phyloP scores from a whole-genome alignment of 352 stramenopile genomes.

The Globisporangium iwayamae region DNA sequence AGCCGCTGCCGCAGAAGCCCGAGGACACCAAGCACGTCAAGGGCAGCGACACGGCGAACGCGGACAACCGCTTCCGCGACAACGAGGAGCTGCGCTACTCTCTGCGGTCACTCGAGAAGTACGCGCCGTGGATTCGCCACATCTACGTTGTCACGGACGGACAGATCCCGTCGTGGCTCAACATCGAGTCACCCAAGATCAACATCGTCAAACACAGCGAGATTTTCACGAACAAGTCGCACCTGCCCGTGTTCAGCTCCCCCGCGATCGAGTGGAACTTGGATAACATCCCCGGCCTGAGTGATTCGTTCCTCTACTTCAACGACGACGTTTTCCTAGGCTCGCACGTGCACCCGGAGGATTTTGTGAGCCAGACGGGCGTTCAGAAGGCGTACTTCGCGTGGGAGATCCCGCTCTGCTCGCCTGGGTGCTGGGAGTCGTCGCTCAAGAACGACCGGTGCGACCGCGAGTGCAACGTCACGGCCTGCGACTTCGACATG shows the following conservation, averaged over 20 bases:
- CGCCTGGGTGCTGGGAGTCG: constrained; percentile 63
- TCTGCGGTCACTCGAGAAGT: constrained; percentile 91
- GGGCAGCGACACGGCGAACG: constrained; percentile 67
- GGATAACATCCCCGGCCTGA: constrained; percentile 91
- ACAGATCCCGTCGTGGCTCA: constrained; percentile 93
- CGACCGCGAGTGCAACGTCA: constrained; percentile 88
- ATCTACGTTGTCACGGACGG: constrained; percentile 95
- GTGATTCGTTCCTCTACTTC: constrained; percentile 94
- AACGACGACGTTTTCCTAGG: constrained; percentile 96
- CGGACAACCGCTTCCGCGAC: constrained; percentile 92
- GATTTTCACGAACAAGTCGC: constrained; percentile 88
- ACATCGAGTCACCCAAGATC: constrained; percentile 77
- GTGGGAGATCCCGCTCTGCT: constrained; percentile 92
- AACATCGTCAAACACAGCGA: constrained; percentile 86
- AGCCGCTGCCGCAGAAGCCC: constrained; percentile 59
- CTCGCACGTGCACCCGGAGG: constrained; percentile 78
- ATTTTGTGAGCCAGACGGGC: constrained; percentile 87
- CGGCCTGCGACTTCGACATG: constrained; percentile 89
- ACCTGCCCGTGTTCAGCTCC: constrained; percentile 93
- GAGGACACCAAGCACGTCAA: constrained; percentile 44
- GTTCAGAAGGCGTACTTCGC: constrained; percentile 91
- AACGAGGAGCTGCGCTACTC: constrained; percentile 94
- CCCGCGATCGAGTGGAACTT: constrained; percentile 93
- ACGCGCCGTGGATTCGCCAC: constrained; percentile 93
- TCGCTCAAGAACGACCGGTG: constrained; percentile 84